Evolutionary conservation across 345 rosid species (phyloP), one percentile per base, ranked within the genome.

Genomic region (Gossypium raimondii): DNA sequence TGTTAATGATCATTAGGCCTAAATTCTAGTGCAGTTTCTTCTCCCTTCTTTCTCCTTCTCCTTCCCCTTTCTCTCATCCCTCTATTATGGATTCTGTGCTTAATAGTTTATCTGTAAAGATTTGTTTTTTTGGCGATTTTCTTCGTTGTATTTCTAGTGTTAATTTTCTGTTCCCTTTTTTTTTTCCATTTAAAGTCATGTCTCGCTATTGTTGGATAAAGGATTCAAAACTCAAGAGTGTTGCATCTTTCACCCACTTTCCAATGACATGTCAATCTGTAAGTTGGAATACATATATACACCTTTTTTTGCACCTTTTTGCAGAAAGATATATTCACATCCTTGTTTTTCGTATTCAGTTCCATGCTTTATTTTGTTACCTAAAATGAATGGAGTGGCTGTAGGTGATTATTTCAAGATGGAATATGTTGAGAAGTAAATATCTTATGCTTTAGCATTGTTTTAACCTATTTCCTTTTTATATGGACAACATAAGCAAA

Each of bases 171-270:
- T 1, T 25, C 24, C 4, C n/a, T 58, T 70, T 2, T 75, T 75
- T 27, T 1, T 78, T 65, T 34, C 41, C 41, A 34, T 72, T 65
- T 80, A 82, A 67, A 94, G 98, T 41, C 85, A 88, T 74, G 97
- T 94, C 57, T 82, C 93, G 0, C 86, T 94, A 48, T 77, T 94
- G 86, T 82, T 94, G 86, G 97, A 92, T 82, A 74, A 87, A 81
- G 91, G 87, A 53, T 87, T 91, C 80, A 86, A 81, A 84, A 77
- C 86, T 72, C 93, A 87, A 59, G 81, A 80, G 47, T 72, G 71
- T 63, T 89, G 97, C 89, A 78, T 94, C 82, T 94, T 94, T 87
- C 97, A 92, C 75, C 98, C 97, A 13, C 80, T 94, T 52, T 85
- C 93, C 55, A 94, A 94, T 58, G 92, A 92, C 50, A 85, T 85